Base-by-base conservation (phyloP, 352 stramenopile species). In the Phytophthora litchii region DNA sequence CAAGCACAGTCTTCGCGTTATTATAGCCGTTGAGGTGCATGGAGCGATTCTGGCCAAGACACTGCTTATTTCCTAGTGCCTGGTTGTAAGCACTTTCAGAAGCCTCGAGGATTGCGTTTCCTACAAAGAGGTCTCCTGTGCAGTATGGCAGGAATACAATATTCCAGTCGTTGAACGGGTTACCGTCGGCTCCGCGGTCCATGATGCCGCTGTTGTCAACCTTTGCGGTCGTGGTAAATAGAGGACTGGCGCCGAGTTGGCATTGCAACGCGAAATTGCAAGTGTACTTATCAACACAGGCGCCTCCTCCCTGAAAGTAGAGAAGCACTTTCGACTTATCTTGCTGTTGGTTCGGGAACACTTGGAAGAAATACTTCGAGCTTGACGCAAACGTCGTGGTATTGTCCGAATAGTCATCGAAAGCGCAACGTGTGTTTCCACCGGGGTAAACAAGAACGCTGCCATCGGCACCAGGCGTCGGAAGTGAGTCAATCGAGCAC, bases 91-190 rank as follows among this genome's bases (percentile, higher is more conserved):
- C 25, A 42, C 65, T 72, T 42, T 78, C 60, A 13, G 36, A 60
- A 11, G 48, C 7, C 14, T 37, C 51, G 9, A 61, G 27, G 8
- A 62, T 12, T 1, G 56, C 42, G 60, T 74, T 77, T 23, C 80
- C 80, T 0, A 82, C 50, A 48, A 88, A 80, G 46, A 90, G 59
- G 27, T 90, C 78, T 11, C 78, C 76, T 32, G 78, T 87, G 67
- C 80, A 90, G 63, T 90, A 88, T 21, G 76, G 78, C 7, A 90
- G 49, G 56, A 83, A 74, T 13, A 90, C 78, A 40, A 88, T 76
- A 53, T 84, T 83, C 78, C 78, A 90, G 67, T 88, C 78, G 42
- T 72, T 74, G 54, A 88, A 88, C 19, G 72, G 17, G 58, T 87
- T 90, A 21, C 64, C 53, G 5, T 59, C 36, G 14, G 76, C 53